Evolutionary conservation across 2,329 filamentous ascomycete genomes (phyloP).

Genomic region (Pseudopithomyces chartarum): DNA sequence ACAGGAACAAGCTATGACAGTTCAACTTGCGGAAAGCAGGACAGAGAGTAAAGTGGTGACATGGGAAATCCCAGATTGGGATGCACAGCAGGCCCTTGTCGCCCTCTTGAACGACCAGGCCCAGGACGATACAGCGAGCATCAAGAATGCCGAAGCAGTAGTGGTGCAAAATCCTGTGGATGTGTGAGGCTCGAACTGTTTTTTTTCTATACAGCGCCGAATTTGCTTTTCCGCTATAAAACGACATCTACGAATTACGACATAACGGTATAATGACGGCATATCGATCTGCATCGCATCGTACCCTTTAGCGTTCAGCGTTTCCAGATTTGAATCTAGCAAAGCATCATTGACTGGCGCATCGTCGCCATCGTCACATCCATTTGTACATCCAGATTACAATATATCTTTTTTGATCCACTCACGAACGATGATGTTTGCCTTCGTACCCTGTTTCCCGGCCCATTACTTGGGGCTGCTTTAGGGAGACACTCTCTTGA

Average conservation of each 20-base stretch:
- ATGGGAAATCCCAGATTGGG: slow-evolving; percentile 42
- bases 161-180: slow-evolving; percentile 1
- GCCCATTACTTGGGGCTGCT: not conserved
- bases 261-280: not conserved
- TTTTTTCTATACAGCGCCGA: slow-evolving; percentile 14
- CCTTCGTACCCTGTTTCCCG: not conserved
- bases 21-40: slow-evolving; percentile 15
- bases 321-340: not conserved
- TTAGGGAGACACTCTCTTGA: too few species aligned
- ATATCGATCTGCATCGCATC: slow-evolving; percentile 3
- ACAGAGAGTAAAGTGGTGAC: slow-evolving; percentile 19
- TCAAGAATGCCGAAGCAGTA: slow-evolving; percentile 22
- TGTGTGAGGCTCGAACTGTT: slow-evolving; percentile 6
- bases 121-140: slow-evolving; percentile 19
- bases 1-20: slow-evolving; percentile 21
- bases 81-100: slow-evolving; percentile 32
- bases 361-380: slow-evolving; percentile 1
- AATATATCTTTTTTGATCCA: not conserved
- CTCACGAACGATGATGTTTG: not conserved
- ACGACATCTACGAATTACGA: slow-evolving; percentile 14
- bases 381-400: not conserved
- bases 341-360: not conserved
- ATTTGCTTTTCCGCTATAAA: slow-evolving; percentile 12
- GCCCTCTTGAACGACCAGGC: slow-evolving; percentile 28
- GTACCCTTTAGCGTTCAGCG: slow-evolving; percentile 5